Conservation (phyloP, 441 rosid species). For the Populus hybrid region DNA sequence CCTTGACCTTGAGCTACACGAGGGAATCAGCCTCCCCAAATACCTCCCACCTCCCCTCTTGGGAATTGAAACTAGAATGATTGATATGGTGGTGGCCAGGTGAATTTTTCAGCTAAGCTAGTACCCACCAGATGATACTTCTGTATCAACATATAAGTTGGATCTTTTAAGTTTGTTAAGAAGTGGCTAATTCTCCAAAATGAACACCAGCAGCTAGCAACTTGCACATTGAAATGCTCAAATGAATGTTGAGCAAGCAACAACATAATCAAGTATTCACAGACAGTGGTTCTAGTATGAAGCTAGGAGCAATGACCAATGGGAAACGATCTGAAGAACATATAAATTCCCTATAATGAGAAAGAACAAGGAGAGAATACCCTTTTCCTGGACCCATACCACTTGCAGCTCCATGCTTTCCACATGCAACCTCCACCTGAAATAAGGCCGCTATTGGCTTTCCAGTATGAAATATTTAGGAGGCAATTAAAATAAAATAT, state of each 20-base stretch:
- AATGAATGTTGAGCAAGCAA: not conserved
- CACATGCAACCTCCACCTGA: slow-evolving; percentile 82
- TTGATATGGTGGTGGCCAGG: not conserved
- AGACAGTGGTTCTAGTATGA: not conserved
- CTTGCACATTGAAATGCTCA: not conserved
- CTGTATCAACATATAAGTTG: not conserved
- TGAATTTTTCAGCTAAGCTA: not conserved
- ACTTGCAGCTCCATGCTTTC: slow-evolving; percentile 69
- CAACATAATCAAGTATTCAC: not conserved
- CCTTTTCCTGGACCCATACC: slow-evolving; percentile 91
- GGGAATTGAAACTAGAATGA: not conserved
- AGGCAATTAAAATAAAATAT: slow-evolving; percentile 37
- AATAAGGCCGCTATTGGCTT: slow-evolving; percentile 24
- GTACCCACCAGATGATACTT: not conserved
- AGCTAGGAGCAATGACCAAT: not conserved
- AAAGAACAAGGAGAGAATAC: slow-evolving; percentile 35
- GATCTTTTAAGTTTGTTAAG: not conserved
- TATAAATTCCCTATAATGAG: not conserved
- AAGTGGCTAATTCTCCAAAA: not conserved
- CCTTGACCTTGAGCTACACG: not conserved
- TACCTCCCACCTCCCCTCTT: not conserved
- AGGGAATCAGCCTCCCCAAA: not conserved
- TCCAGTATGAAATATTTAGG: not conserved
- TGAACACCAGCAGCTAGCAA: not conserved
- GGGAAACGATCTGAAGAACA: not conserved